Evolutionary conservation across 2,329 filamentous ascomycete genomes (phyloP), one percentile per base, ranked within the genome.

Genomic region (Ophiognomonia clavigignenti-juglandacearum): DNA sequence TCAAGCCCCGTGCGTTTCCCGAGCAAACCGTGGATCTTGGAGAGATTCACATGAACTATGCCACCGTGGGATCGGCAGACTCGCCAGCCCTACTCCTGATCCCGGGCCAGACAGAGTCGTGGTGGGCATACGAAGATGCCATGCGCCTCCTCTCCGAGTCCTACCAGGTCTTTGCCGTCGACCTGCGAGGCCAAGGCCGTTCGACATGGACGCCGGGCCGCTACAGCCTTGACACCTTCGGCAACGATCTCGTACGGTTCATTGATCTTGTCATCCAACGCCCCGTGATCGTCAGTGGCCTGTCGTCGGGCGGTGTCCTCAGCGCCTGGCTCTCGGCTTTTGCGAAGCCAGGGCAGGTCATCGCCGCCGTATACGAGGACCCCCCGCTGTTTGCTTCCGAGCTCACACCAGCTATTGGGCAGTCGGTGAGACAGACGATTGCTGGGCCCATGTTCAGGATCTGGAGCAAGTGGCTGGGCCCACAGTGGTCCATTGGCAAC

Each of bases 141-240:
- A 54, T 54, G 51, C 40, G 27, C 14, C 51, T 54, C 7, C 44
- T 54, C 16, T 27, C 44, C 9, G 45, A 40, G 23, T 38, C 43
- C n/a, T 54, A 54, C 40, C 51, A 54, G 37, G 51, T 54, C 36
- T 54, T 39, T 20, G 53, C 53, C 20, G 53, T 54, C 20, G 53
- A 54, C 43, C 38, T 54, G 13, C 53, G 53, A 11, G 53, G 53
- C 6, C 53, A 54, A 31, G 53, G 53, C 16, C 38, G 48, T 6
- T 51, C 51, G 19, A 53, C 53, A 5, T 54, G 53, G 53, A 53
- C 53, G 6, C 53, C 53, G 2, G 53, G 53, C 42, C 51, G 53
- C 13, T 54, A 54, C 48, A 54, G 40, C 31, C 41, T 54, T 2
- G 53, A 54, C 40, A 47, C 43, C 39, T 45, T 53, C 11, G 53